Evolutionary conservation across 2,329 filamentous ascomycete species (phyloP).

Genomic region (Colletotrichum sublineola): DNA sequence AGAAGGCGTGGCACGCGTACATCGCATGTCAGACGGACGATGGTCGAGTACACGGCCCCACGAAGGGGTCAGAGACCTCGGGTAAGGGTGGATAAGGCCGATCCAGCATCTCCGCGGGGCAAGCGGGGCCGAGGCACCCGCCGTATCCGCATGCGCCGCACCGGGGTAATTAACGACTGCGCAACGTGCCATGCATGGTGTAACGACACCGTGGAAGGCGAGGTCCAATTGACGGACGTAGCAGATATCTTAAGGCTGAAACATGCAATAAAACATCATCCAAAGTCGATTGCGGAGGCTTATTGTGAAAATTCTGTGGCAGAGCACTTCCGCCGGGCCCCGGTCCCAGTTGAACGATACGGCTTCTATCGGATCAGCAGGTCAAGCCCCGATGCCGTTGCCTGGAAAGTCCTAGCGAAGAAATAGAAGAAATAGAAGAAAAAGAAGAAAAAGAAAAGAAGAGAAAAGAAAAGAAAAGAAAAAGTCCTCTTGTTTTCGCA

Average conservation of each 20-base stretch:
- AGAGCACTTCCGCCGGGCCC: no score
- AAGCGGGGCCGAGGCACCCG: not conserved
- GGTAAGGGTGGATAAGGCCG: not conserved
- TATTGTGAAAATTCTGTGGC: no score
- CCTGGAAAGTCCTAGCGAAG: not conserved
- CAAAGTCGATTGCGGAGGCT: not conserved
- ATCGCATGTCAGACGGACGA: not conserved
- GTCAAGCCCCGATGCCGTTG: no score
- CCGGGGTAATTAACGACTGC: no score
- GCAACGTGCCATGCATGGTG: not conserved
- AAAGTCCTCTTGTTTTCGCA: not conserved
- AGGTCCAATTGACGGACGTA: no score
- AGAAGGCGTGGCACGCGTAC: not conserved
- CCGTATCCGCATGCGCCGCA: not conserved
- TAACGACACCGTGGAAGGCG: no score
- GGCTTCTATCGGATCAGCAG: not conserved
- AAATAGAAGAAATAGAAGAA: not conserved
- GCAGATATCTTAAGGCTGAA: not conserved
- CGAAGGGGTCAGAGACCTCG: constrained; percentile 1
- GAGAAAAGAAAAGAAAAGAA: no score
- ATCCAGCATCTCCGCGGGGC: not conserved
- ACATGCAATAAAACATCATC: not conserved
- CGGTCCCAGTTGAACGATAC: not conserved
- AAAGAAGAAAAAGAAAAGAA: not conserved
- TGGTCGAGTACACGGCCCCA: constrained; percentile 10